Evolutionary conservation across 768 basidiomycete species (phyloP).

Genomic region (Fibroporia radiculosa): DNA sequence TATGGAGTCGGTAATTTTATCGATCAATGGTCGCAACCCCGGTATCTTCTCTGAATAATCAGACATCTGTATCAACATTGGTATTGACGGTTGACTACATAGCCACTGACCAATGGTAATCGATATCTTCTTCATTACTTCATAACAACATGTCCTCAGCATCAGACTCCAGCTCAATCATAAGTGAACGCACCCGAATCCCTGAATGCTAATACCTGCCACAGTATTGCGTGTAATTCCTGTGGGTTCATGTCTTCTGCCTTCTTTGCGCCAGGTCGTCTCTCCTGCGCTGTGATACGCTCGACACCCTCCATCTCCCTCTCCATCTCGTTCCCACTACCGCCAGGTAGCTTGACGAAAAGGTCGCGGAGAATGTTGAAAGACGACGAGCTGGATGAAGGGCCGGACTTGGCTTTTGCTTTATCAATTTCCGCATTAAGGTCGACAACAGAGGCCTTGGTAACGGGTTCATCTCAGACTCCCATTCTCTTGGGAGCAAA

Average conservation of each 20-base stretch:
- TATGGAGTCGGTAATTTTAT: conserved; percentile 72
- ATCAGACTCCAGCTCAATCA: background rate
- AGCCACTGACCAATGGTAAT: conserved; percentile 50
- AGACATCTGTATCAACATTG: too few species aligned
- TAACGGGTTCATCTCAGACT: background rate
- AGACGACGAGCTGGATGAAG: conserved; percentile 25
- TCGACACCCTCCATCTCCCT: conserved; percentile 72
- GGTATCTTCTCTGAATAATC: conserved; percentile 73
- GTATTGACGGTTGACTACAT: too few species aligned
- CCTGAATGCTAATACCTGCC: conserved; percentile 81
- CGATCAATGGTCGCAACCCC: conserved; percentile 63
- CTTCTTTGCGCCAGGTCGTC: conserved; percentile 46
- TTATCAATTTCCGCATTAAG: conserved; percentile 70
- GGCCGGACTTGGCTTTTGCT: conserved; percentile 47
- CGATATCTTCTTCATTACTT: conserved; percentile 72
- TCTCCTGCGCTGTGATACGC: conserved; percentile 42
- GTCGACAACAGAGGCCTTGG: conserved; percentile 79
- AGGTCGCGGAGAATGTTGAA: conserved; percentile 50
- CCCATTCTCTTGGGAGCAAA: background rate
- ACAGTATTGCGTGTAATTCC: conserved; percentile 74
- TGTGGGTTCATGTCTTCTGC: conserved; percentile 85
- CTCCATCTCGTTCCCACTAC: conserved; percentile 43
- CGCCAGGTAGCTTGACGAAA: conserved; percentile 51
- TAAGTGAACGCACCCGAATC: conserved; percentile 49
- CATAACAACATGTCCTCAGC: background rate